Percentiles rank a stretch among this genome's conserved stretches.
Conservation (phyloP, 257 asterid genomes). For the Scutellaria barbata region DNA sequence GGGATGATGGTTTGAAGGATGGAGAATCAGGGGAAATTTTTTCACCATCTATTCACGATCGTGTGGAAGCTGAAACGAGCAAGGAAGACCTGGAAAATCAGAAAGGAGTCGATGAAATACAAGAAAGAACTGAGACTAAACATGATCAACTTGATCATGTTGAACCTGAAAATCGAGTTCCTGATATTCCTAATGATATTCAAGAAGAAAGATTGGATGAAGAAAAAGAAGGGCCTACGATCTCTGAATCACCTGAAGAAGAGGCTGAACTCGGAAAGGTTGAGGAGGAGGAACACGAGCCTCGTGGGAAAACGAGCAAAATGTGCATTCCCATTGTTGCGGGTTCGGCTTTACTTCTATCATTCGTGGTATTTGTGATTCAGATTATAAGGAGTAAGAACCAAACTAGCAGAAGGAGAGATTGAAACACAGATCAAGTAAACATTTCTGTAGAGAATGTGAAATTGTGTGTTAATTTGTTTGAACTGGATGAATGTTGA, state of each 20-base stretch:
- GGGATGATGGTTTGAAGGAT: background rate
- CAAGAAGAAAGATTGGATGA: constrained; percentile 31
- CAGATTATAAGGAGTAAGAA: constrained; percentile 55
- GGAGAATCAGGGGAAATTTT: background rate
- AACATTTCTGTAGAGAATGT: constrained; percentile 3
- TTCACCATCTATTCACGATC: background rate
- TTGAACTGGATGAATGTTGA: constrained; percentile 35
- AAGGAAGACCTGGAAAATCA: constrained; percentile 28
- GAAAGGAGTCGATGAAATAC: background rate
- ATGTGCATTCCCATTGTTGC: constrained; percentile 67
- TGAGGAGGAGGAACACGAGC: constrained; percentile 26
- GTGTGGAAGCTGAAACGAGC: constrained; percentile 12
- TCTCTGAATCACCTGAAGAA: constrained; percentile 24
- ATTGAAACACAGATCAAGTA: constrained; percentile 35
- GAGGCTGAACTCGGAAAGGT: constrained; percentile 30
- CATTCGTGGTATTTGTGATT: constrained; percentile 73
- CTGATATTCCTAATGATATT: constrained; percentile 6
- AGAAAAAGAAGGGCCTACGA: constrained; percentile 13
- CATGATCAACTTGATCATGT: constrained; percentile 18
- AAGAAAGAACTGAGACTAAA: constrained; percentile 18
- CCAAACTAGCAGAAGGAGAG: constrained; percentile 48
- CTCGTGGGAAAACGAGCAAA: constrained; percentile 38
- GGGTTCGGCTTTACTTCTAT: constrained; percentile 77
- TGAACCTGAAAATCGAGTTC: constrained; percentile 18
- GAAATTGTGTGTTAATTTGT: constrained; percentile 11